phyloP scores from a whole-genome alignment of 129 eudicot species.

The Pulicaria dysenterica region DNA sequence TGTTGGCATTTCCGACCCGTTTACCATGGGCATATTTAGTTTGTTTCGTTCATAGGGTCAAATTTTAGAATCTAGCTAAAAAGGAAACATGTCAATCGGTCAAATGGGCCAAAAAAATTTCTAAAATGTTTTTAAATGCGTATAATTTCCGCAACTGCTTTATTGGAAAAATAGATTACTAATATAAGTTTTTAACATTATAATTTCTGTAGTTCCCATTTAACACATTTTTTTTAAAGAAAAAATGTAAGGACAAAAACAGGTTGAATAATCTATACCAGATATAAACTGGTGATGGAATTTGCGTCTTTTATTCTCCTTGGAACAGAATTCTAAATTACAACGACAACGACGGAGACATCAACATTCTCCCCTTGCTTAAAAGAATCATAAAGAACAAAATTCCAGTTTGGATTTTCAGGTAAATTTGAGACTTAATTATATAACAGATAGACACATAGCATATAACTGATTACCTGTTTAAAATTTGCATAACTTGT shows the following conservation, averaged over 20 bases:
- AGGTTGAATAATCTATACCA: too few relatives aligned
- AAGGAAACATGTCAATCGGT: not conserved
- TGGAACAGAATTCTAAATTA: conserved; percentile 60
- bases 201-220: not conserved
- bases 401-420: conserved; percentile 89
- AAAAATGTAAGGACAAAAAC: too few relatives aligned
- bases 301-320: not conserved
- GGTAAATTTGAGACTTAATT: conserved; percentile 43
- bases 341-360: conserved; percentile 61
- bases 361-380: conserved; percentile 81
- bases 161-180: not conserved
- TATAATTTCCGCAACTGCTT: not conserved
- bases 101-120: not conserved
- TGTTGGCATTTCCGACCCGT: not conserved
- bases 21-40: not conserved
- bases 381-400: conserved; percentile 60
- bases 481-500: conserved; percentile 4
- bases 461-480: conserved; percentile 4
- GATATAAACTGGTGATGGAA: conserved; percentile 1
- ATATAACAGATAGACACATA: not conserved
- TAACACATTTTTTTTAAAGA: too few relatives aligned
- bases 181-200: not conserved
- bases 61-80: not conserved
- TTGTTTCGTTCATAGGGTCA: not conserved
- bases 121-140: not conserved